phyloP scores from a whole-genome alignment of 805 yeast species.

The Cyberlindnera amylophila region DNA sequence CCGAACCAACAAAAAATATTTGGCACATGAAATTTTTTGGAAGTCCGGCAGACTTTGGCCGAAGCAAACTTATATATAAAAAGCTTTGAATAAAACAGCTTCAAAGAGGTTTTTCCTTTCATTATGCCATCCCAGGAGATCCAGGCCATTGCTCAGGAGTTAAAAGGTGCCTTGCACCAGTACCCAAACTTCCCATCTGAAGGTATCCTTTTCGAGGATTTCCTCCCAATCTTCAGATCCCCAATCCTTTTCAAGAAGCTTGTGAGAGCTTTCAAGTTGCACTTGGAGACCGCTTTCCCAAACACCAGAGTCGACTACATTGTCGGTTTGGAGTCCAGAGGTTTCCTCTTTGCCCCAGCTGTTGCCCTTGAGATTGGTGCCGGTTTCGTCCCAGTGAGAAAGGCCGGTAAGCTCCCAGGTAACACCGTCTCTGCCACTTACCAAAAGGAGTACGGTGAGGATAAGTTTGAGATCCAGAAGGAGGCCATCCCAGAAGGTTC shows the following conservation, averaged over 20 bases:
- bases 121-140: conserved; percentile 20
- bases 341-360: conserved; percentile 94
- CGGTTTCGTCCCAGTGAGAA: conserved; percentile 94
- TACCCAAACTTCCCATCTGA: conserved; percentile 92
- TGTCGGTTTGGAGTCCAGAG: conserved; percentile 95
- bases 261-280: conserved; percentile 73
- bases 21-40: conserved; percentile 7
- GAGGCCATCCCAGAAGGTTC: conserved; percentile 78
- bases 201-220: conserved; percentile 94
- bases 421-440: conserved; percentile 65
- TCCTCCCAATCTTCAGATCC: conserved; percentile 85
- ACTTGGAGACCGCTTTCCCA: conserved; percentile 53
- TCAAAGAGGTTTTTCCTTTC: background rate
- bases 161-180: conserved; percentile 57
- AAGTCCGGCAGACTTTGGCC: background rate
- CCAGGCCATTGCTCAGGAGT: conserved; percentile 37
- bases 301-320: conserved; percentile 74
- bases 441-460: conserved; percentile 90
- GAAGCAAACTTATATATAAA: too few relatives aligned
- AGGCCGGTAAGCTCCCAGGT: conserved; percentile 94
- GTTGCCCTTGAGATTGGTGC: conserved; percentile 85
- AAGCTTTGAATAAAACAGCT: too few relatives aligned
- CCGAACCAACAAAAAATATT: background rate
- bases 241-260: conserved; percentile 80
- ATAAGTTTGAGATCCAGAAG: conserved; percentile 82